Conservation (phyloP, 2,329 filamentous ascomycete genomes). For the Endoconidiophora polonica region DNA sequence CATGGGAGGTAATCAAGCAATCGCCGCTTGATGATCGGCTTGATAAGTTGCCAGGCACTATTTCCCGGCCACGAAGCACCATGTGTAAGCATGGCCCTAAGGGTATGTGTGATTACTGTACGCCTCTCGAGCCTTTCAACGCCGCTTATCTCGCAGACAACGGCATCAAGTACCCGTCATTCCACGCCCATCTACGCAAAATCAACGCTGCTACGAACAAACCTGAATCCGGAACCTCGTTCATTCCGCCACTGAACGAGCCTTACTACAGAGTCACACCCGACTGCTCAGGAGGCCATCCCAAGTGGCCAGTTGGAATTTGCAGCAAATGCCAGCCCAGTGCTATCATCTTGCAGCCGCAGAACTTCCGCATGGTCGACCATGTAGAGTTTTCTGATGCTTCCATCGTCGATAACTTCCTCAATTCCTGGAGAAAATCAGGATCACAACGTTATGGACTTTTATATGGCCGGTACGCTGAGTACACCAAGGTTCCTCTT, state of each 20-base stretch:
- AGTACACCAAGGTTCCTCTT: conserved; percentile 83
- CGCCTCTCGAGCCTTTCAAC: conserved; percentile 89
- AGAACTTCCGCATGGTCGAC: conserved; percentile 91
- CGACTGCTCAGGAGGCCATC: conserved; percentile 84
- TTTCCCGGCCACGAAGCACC: conserved; percentile 57
- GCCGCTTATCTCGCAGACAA: conserved; percentile 77
- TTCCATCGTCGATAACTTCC: conserved; percentile 69
- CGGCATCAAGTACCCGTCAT: conserved; percentile 97
- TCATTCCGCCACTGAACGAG: conserved; percentile 86
- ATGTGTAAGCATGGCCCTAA: conserved; percentile 95
- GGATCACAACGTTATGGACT: conserved; percentile 76
- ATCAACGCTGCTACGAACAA: conserved; percentile 95
- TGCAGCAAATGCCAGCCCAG: conserved; percentile 97
- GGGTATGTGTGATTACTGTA: conserved; percentile 99
- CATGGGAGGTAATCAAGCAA: conserved; percentile 81
- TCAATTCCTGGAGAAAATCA: conserved; percentile 81
- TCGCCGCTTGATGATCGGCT: conserved; percentile 72
- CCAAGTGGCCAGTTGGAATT: conserved; percentile 87
- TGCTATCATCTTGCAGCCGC: conserved; percentile 85
- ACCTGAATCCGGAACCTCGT: conserved; percentile 80
- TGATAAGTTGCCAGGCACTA: conserved; percentile 83
- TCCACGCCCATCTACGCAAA: conserved; percentile 87
- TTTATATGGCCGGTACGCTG: conserved; percentile 76
- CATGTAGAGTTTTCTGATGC: conserved; percentile 91
- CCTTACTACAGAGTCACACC: conserved; percentile 80